Conservation (phyloP, 73 alveolate species). For the Tetrahymena thermophila region DNA sequence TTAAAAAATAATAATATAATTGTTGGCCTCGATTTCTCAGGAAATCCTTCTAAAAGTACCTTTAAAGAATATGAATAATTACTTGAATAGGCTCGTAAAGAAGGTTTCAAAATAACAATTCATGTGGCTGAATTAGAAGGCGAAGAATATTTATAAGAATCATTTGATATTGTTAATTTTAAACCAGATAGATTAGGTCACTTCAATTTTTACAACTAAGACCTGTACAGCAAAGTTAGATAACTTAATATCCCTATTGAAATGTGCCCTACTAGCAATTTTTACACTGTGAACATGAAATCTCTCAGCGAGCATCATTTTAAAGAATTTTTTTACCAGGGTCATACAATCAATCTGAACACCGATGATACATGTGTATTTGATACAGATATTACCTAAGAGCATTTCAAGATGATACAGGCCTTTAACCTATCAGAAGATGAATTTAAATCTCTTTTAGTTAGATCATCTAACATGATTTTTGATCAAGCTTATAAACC, state of each 20-base stretch:
- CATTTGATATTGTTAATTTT: constrained; percentile 59
- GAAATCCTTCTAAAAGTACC: constrained; percentile 71
- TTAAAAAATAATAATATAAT: constrained; percentile 41
- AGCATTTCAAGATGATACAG: not conserved
- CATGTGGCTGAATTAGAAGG: constrained; percentile 67
- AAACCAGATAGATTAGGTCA: constrained; percentile 86
- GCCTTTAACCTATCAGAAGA: not conserved
- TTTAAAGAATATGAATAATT: constrained; percentile 43
- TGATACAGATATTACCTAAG: not conserved
- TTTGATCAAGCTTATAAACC: not conserved
- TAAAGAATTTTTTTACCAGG: not conserved
- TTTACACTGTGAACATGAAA: constrained; percentile 42
- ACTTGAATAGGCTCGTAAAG: constrained; percentile 51
- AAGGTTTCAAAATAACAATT: constrained; percentile 59
- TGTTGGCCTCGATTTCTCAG: constrained; percentile 86
- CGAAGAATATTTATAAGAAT: constrained; percentile 45
- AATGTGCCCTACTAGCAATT: constrained; percentile 67
- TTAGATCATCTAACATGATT: not conserved
- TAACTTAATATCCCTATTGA: constrained; percentile 64
- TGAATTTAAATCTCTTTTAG: not conserved
- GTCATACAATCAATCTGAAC: not conserved
- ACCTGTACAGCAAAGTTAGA: constrained; percentile 29
- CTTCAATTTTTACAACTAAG: constrained; percentile 49
- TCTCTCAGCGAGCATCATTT: not conserved
- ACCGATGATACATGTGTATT: not conserved